These are phyloP conservation scores for Ophiostoma piceae DNA, from an alignment of 2,329 filamentous ascomycete genomes.

Conservation along the genomic window DNA sequence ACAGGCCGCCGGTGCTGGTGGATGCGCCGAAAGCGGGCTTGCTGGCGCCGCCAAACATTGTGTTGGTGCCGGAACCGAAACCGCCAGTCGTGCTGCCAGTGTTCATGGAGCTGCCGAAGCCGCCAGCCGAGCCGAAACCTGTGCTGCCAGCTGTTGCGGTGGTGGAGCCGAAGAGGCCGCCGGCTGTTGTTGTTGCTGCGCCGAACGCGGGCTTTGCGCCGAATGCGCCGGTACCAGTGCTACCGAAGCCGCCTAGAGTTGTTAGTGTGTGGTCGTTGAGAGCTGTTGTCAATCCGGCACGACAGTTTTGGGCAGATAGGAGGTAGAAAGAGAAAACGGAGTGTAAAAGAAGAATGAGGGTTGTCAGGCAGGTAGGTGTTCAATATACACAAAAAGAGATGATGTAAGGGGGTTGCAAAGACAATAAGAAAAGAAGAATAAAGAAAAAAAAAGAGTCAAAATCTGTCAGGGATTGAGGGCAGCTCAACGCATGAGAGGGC, in stretches of 20 bases:
- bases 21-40: slow-evolving; percentile 43
- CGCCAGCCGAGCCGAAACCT: slow-evolving; percentile 37
- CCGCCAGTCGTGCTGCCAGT: slow-evolving; percentile 37
- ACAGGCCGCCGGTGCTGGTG: slow-evolving; percentile 38
- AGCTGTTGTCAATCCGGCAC: not conserved
- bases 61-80: slow-evolving; percentile 38
- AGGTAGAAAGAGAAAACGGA: not conserved
- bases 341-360: not conserved
- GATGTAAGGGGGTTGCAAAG: not conserved
- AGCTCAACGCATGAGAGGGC: slow-evolving; percentile 10
- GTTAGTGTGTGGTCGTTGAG: slow-evolving; percentile 17
- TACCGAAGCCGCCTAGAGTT: slow-evolving; percentile 31
- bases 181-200: slow-evolving; percentile 38
- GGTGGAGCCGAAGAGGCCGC: slow-evolving; percentile 44
- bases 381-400: not conserved
- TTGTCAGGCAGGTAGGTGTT: not conserved
- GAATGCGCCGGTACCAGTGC: slow-evolving; percentile 31
- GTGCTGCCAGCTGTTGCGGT: slow-evolving; percentile 38
- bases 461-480: slow-evolving; percentile 13
- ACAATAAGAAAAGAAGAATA: not conserved
- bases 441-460: not conserved
- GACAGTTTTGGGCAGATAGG: not conserved
- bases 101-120: slow-evolving; percentile 35
- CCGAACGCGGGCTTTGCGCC: slow-evolving; percentile 50
- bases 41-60: slow-evolving; percentile 45